A percentile compares a stretch with the other conserved stretches of the same genome.
These are phyloP conservation scores for Dianthus caryophyllus DNA, from an alignment of 148 eudicot species.

Conservation along the genomic window DNA sequence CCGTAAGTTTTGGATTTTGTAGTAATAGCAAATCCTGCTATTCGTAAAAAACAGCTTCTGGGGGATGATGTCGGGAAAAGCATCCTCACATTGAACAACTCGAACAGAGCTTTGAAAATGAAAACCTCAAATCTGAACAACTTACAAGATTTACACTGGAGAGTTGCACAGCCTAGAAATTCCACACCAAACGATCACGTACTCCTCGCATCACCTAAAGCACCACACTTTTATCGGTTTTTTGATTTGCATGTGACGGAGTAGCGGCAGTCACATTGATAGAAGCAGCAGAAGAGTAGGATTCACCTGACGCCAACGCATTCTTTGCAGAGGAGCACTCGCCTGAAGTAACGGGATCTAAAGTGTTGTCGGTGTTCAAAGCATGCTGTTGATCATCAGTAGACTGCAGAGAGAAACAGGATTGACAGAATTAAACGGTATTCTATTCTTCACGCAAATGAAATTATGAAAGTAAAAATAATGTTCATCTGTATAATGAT, in stretches of 20 bases:
- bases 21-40: background rate
- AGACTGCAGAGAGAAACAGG: constrained; percentile 28
- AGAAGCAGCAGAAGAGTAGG: constrained; percentile 34
- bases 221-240: constrained; percentile 18
- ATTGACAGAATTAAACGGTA: background rate
- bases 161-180: background rate
- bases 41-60: background rate
- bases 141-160: background rate
- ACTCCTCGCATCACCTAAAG: constrained; percentile 11
- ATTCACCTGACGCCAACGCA: constrained; percentile 33
- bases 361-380: constrained; percentile 39
- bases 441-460: no score
- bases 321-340: constrained; percentile 35
- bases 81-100: background rate
- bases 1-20: background rate
- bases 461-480: no score
- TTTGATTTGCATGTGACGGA: constrained; percentile 29
- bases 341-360: constrained; percentile 35
- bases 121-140: constrained; percentile 1
- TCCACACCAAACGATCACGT: background rate
- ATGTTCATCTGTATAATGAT: no score
- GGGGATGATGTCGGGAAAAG: background rate
- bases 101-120: background rate
- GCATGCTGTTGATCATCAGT: constrained; percentile 46
- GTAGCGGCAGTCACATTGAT: constrained; percentile 16